A percentile compares a stretch with the other conserved stretches of the same genome.
Conservation (phyloP, 1,284 basidiomycete species). For the Bondarzewia mesenterica region DNA sequence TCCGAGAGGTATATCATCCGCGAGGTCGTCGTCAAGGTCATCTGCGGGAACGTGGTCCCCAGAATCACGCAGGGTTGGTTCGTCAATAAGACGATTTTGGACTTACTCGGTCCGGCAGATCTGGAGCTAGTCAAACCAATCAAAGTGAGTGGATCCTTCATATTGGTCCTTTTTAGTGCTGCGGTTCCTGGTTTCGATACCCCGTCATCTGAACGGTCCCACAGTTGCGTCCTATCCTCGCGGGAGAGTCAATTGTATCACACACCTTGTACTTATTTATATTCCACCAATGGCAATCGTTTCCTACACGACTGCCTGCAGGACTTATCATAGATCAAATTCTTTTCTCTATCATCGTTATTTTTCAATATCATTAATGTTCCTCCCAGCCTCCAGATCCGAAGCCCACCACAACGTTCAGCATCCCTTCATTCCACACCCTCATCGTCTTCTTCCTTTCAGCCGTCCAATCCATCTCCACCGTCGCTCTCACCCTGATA, state of each 20-base stretch:
- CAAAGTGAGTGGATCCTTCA: no score
- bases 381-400: slow-evolving; percentile 14
- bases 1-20: slow-evolving; percentile 68
- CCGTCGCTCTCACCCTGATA: slow-evolving; percentile 55
- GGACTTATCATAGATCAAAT: neutral
- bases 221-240: no score
- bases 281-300: no score
- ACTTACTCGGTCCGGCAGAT: slow-evolving; percentile 43
- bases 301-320: neutral
- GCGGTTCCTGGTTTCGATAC: no score
- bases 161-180: no score
- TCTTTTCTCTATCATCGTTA: no score
- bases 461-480: slow-evolving; percentile 62
- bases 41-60: slow-evolving; percentile 58
- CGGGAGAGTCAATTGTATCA: no score
- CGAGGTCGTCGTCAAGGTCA: slow-evolving; percentile 67
- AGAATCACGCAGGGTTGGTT: slow-evolving; percentile 78
- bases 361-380: neutral
- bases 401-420: slow-evolving; percentile 19
- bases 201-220: no score
- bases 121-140: slow-evolving; percentile 13
- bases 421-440: slow-evolving; percentile 45
- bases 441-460: slow-evolving; percentile 63
- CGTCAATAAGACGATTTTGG: slow-evolving; percentile 57
- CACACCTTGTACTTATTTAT: no score